A percentile compares a stretch with the other conserved stretches of the same genome.
Evolutionary conservation across 208 protist genomes (phyloP).

Genomic region (Trypanosoma cruzi): DNA sequence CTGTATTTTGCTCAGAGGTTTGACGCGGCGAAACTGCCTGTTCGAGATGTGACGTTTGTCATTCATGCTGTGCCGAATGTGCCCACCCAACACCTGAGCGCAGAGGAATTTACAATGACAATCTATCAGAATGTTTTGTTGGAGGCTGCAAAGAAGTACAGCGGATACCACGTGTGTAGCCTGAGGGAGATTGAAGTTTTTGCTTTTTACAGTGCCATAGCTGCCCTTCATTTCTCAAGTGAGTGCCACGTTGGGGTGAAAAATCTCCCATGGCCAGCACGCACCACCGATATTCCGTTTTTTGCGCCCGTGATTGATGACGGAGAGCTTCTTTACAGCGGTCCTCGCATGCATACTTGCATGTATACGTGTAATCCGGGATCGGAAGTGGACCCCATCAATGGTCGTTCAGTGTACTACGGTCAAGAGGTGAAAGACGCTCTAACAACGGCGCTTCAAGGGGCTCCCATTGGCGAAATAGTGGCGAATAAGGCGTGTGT

Average conservation of each 20-base stretch:
- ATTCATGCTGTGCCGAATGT: slow-evolving; percentile 71
- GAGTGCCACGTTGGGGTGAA: slow-evolving; percentile 70
- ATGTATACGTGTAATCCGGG: slow-evolving; percentile 79
- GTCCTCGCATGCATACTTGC: slow-evolving; percentile 85
- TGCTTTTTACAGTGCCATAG: slow-evolving; percentile 66
- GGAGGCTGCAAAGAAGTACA: slow-evolving; percentile 34
- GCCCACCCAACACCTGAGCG: slow-evolving; percentile 31
- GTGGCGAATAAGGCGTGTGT: slow-evolving; percentile 70
- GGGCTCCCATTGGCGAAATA: slow-evolving; percentile 73
- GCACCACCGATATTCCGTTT: slow-evolving; percentile 30
- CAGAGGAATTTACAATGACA: slow-evolving; percentile 71
- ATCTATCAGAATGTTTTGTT: slow-evolving; percentile 69
- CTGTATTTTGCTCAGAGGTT: slow-evolving; percentile 74
- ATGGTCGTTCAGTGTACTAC: slow-evolving; percentile 65
- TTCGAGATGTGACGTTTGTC: slow-evolving; percentile 82
- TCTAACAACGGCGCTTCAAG: slow-evolving; percentile 47
- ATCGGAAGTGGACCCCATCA: slow-evolving; percentile 64
- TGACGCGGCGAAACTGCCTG: slow-evolving; percentile 61
- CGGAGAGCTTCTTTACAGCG: slow-evolving; percentile 63
- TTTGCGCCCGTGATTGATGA: slow-evolving; percentile 50
- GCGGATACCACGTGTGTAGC: slow-evolving; percentile 61
- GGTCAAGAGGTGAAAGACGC: slow-evolving; percentile 60
- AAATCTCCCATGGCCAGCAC: slow-evolving; percentile 54
- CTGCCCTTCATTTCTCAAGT: slow-evolving; percentile 68
- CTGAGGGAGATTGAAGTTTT: slow-evolving; percentile 62